Evolutionary conservation across 23 red algal species (phyloP).

Genomic region (Gracilaria gracilis): DNA sequence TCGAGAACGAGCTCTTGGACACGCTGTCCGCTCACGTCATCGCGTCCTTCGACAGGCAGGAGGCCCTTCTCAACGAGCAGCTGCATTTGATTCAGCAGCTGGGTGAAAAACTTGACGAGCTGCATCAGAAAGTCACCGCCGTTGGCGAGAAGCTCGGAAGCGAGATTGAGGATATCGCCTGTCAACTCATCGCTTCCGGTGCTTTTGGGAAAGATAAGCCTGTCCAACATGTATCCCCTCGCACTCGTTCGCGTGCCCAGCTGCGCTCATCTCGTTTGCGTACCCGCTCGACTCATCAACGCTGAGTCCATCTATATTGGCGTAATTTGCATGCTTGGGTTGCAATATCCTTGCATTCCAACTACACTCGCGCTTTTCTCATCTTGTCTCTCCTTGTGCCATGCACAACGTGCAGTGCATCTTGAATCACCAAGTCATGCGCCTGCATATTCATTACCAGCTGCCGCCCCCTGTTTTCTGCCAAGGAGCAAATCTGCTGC

Average conservation of each 20-base stretch:
- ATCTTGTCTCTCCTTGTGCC: too few species aligned
- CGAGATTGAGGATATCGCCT: neutral
- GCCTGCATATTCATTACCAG: too few species aligned
- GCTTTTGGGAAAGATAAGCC: neutral
- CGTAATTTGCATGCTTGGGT: too few species aligned
- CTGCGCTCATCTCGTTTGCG: neutral
- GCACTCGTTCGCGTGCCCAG: neutral
- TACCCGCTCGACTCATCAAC: neutral
- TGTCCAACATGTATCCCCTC: neutral
- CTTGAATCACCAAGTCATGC: too few species aligned
- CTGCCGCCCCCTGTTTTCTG: too few species aligned
- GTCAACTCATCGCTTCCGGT: neutral
- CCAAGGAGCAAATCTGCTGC: too few species aligned
- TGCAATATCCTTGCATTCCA: too few species aligned
- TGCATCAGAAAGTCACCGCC: neutral
- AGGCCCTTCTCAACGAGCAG: neutral
- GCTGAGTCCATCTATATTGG: too few species aligned
- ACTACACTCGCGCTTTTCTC: too few species aligned
- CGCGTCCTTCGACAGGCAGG: neutral
- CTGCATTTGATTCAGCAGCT: neutral
- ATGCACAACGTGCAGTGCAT: too few species aligned
- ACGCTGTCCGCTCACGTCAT: neutral
- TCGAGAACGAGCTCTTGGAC: conserved; percentile 4
- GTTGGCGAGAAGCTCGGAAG: neutral
- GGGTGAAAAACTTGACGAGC: neutral